A percentile compares a stretch with the other conserved stretches of the same genome.
Evolutionary conservation across 192 early-diverging fungal genomes (phyloP).

Genomic region (Entomortierella chlamydospora): DNA sequence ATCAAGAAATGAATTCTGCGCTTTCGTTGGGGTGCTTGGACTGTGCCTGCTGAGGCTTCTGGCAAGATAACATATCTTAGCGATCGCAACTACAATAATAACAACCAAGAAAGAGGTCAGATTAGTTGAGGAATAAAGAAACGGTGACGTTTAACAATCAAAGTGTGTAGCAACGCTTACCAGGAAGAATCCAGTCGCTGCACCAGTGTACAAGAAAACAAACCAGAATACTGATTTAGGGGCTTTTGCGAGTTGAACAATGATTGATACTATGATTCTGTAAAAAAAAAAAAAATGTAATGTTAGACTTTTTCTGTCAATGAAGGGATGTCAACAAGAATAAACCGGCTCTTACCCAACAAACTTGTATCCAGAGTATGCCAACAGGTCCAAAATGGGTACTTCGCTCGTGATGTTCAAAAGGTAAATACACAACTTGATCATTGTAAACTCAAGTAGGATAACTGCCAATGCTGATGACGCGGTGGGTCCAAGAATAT

Average conservation of each 20-base stretch:
- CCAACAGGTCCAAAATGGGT: conserved; percentile 85
- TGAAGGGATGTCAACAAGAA: too few relatives aligned
- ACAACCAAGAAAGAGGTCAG: conserved; percentile 11
- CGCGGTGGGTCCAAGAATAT: conserved; percentile 85
- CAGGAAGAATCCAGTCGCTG: conserved; percentile 90
- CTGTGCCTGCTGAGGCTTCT: conserved; percentile 71
- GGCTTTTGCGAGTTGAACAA: conserved; percentile 49
- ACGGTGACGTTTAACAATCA: background rate
- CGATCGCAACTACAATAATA: conserved; percentile 68
- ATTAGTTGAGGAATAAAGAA: background rate
- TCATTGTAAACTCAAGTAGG: conserved; percentile 83
- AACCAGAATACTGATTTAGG: conserved; percentile 72
- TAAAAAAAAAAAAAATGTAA: background rate
- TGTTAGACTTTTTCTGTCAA: too few relatives aligned
- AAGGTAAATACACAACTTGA: conserved; percentile 89
- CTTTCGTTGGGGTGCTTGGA: conserved; percentile 75
- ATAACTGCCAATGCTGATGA: conserved; percentile 85
- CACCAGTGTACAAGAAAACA: conserved; percentile 78
- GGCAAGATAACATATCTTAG: conserved; percentile 81
- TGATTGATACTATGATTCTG: conserved; percentile 58
- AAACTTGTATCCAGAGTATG: conserved; percentile 97
- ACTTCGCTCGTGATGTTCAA: conserved; percentile 87
- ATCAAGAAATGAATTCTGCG: conserved; percentile 91
- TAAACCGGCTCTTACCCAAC: too few relatives aligned
- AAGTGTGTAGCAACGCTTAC: conserved; percentile 55